These are phyloP conservation scores for Aspergillus cavernicola DNA, from an alignment of 495 filamentous ascomycete genomes.

Conservation along the genomic window DNA sequence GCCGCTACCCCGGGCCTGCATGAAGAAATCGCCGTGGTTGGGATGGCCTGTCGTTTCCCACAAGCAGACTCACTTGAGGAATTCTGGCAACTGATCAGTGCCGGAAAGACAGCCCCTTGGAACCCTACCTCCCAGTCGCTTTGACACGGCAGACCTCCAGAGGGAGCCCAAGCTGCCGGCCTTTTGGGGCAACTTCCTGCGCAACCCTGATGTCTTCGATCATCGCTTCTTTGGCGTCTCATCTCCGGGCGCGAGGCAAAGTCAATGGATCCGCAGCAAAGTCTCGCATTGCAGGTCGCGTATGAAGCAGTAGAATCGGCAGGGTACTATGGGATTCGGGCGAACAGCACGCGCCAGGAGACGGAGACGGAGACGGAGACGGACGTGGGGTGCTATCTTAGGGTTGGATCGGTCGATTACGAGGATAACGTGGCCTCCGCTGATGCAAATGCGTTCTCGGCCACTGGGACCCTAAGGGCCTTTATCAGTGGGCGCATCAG, in stretches of 20 bases:
- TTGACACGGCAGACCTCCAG: neutral
- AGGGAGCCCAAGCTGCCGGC: conserved; percentile 15
- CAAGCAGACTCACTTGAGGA: conserved; percentile 35
- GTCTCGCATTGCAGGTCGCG: conserved; percentile 48
- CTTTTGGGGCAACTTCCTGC: conserved; percentile 33
- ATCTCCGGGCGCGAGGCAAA: conserved; percentile 34
- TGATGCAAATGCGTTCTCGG: conserved; percentile 31
- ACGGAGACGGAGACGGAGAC: no score
- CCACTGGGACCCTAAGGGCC: conserved; percentile 24
- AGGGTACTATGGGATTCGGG: conserved; percentile 31
- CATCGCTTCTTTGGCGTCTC: conserved; percentile 24
- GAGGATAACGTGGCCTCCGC: conserved; percentile 29
- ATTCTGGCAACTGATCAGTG: conserved; percentile 34
- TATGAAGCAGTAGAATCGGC: conserved; percentile 55
- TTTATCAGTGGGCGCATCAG: conserved; percentile 30
- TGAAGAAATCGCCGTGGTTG: conserved; percentile 36
- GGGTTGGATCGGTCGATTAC: conserved; percentile 28
- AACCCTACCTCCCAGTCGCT: conserved; percentile 12
- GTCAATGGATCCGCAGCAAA: conserved; percentile 39
- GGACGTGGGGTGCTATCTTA: conserved; percentile 29
- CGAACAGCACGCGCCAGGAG: no score
- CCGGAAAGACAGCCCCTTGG: conserved; percentile 9
- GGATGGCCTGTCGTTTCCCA: conserved; percentile 38
- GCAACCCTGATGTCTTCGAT: conserved; percentile 24
- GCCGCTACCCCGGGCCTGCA: conserved; percentile 3